phyloP scores from a whole-genome alignment of 192 early-diverging fungal genomes.

The Linnemannia elongata region DNA sequence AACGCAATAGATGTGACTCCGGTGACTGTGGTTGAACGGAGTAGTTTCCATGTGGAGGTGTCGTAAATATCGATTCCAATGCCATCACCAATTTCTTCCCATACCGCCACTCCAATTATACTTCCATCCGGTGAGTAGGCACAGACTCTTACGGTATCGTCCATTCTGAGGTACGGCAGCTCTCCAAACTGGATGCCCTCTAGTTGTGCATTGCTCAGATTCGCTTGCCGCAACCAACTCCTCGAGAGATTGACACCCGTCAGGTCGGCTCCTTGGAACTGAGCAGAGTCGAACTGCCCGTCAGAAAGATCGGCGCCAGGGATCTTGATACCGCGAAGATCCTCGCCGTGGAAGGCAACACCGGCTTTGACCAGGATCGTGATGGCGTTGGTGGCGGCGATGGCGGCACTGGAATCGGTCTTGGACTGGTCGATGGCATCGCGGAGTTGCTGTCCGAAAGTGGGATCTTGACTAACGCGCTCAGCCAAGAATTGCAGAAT shows the following conservation, averaged over 20 bases:
- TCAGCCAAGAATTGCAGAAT: slow-evolving; percentile 16
- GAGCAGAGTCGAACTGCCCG: slow-evolving; percentile 5
- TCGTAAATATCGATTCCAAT: not conserved
- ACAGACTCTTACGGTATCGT: not conserved
- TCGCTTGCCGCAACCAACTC: not conserved
- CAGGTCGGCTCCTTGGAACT: slow-evolving; percentile 1
- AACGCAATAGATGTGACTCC: not conserved
- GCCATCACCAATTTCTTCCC: no score
- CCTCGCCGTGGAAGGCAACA: not conserved
- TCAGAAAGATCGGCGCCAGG: not conserved
- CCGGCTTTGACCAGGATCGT: slow-evolving; percentile 8
- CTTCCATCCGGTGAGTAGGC: not conserved
- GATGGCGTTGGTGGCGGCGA: slow-evolving; percentile 6
- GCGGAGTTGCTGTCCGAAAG: not conserved
- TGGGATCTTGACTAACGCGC: not conserved
- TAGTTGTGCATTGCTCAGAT: not conserved
- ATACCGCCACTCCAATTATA: not conserved
- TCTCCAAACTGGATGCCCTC: not conserved
- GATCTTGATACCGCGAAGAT: not conserved
- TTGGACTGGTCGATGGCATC: not conserved
- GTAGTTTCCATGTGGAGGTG: not conserved
- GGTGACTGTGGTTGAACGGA: no score
- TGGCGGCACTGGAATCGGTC: not conserved
- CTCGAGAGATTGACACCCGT: not conserved
- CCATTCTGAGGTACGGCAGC: not conserved